These are phyloP conservation scores for Boletus rufocinnamomeus DNA, from an alignment of 768 basidiomycete genomes.

Conservation along the genomic window DNA sequence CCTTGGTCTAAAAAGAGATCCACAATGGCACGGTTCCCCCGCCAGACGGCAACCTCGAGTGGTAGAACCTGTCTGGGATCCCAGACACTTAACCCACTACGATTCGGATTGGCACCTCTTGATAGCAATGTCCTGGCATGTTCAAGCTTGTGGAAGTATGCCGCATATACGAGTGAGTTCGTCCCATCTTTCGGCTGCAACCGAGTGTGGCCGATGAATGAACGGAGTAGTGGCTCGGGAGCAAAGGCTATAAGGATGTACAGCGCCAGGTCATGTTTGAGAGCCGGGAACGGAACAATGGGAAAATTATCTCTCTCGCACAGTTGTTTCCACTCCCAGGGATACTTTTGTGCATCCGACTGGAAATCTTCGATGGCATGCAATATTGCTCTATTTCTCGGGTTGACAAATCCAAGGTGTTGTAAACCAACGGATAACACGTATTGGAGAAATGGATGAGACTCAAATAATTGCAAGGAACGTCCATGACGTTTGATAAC, in stretches of 20 bases:
- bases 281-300: not conserved
- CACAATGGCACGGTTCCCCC: not conserved
- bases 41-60: not conserved
- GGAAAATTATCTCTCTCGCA: not conserved
- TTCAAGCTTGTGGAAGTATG: not conserved
- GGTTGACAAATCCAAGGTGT: not conserved
- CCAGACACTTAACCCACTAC: not conserved
- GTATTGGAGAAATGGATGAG: not conserved
- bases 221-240: slow-evolving; percentile 1
- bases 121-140: not conserved
- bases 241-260: not conserved
- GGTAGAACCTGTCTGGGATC: not conserved
- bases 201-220: not conserved
- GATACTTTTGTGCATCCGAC: not conserved
- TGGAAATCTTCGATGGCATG: not conserved
- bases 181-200: not conserved
- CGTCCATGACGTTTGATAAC: not conserved
- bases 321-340: not conserved
- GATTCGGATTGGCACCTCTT: not conserved
- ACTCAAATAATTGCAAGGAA: not conserved
- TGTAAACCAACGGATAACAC: not conserved
- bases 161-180: not conserved
- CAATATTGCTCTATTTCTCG: not conserved
- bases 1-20: not conserved
- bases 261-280: not conserved